phyloP scores from a whole-genome alignment of 371 early-diverging fungal species.

The Cokeromyces recurvatus region DNA sequence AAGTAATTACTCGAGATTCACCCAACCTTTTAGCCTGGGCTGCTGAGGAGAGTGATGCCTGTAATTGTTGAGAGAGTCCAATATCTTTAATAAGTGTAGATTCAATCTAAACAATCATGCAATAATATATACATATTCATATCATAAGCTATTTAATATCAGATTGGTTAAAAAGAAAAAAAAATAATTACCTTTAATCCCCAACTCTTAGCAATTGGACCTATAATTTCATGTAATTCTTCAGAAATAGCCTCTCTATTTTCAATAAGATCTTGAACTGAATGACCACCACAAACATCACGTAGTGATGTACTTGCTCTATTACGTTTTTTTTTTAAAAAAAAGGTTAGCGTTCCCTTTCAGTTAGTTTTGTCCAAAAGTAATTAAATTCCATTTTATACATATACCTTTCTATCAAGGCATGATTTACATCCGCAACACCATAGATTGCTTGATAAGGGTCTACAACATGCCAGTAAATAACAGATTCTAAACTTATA shows the following conservation, averaged over 20 bases:
- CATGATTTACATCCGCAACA: conserved; percentile 68
- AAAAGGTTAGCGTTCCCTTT: no score
- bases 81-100: conserved; percentile 87
- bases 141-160: no score
- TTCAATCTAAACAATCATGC: conserved; percentile 43
- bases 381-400: no score
- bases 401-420: conserved; percentile 67
- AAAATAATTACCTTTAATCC: conserved; percentile 55
- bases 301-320: conserved; percentile 68
- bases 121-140: neutral
- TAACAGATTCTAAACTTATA: conserved; percentile 76
- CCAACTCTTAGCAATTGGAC: conserved; percentile 50
- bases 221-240: conserved; percentile 75
- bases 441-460: conserved; percentile 78
- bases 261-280: conserved; percentile 74
- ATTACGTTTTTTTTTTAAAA: no score
- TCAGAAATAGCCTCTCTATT: conserved; percentile 83
- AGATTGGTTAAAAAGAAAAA: no score
- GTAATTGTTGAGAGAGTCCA: conserved; percentile 64
- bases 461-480: conserved; percentile 80
- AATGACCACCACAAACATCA: conserved; percentile 57
- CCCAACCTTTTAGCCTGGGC: conserved; percentile 87
- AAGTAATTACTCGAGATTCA: conserved; percentile 85
- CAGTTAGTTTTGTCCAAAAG: no score
- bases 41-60: conserved; percentile 80